Conservation (phyloP, 768 basidiomycete genomes). For the Solioccasus polychromus region DNA sequence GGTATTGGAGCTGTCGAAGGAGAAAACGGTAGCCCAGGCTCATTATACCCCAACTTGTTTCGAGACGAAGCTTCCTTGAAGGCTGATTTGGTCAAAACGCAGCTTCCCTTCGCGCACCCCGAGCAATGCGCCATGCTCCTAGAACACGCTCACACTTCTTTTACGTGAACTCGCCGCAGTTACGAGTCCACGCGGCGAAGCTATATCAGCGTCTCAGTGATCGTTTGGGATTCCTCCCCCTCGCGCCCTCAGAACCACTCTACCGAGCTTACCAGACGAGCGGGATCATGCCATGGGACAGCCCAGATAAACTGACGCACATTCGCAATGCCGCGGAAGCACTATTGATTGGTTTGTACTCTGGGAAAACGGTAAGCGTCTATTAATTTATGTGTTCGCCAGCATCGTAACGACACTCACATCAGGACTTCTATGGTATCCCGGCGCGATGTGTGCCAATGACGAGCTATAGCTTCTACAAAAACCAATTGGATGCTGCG, state of each 20-base stretch:
- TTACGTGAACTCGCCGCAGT: background rate
- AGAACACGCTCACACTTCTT: background rate
- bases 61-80: no score
- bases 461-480: background rate
- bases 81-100: no score
- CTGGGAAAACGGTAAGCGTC: background rate
- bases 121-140: background rate
- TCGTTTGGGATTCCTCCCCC: background rate
- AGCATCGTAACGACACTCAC: background rate
- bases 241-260: background rate
- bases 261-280: background rate
- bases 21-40: no score
- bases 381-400: background rate
- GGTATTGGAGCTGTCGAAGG: no score
- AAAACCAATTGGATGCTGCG: background rate
- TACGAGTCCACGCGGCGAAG: background rate
- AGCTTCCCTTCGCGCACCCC: background rate
- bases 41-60: background rate
- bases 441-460: background rate
- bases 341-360: background rate
- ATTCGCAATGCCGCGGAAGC: background rate
- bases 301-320: background rate
- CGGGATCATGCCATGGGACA: background rate
- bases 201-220: background rate
- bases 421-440: background rate